Evolutionary conservation across 2,329 filamentous ascomycete species (phyloP), one percentile per base, ranked within the genome.

Genomic region (Penicillium sp.): DNA sequence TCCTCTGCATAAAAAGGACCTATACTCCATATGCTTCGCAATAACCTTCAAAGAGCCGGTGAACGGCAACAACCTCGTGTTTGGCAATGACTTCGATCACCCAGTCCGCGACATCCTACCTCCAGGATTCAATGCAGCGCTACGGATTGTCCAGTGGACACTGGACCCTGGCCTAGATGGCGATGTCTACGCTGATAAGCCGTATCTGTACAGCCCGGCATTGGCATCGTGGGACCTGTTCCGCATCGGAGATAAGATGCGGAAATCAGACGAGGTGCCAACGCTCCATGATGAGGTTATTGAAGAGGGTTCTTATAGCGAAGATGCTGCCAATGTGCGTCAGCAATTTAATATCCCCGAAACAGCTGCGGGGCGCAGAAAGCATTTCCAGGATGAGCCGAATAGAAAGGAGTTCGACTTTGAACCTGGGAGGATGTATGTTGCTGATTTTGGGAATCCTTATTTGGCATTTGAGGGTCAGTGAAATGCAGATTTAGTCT

Each of bases 1-100:
- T 6, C 83, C 86, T 6, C 81, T 84, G 18, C 92, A 96, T 71
- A 78, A 77, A 22, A 78, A 81, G 60, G 92, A 97, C 74, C 89
- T 91, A 70, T 97, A 97, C 79, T 90, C 87, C 66, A 91, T 97
- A 66, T 82, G 85, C 32, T 88, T 96, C 69, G 82, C 84, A 44
- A 90, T 97, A 72, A 85, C 83, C 0, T 90, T 89, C n/a, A 90
- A 89, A 66, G 66, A 77, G 31, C 74, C 74, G 35, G 85, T 96
- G 55, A 79, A 81, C 3, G 91, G 85, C 43, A 74, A 83, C 26
- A 86, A 95, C 60, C 80, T 99, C 3, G 86, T 97, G 52, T 96
- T 96, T 66, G 94, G 93, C 40, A 97, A 97, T 72, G 92, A 97
- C 78, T 97, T 97, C 71, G 92, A 96, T 69, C 85, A 89, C 49